Evolutionary conservation across 495 filamentous ascomycete genomes (phyloP).

Genomic region (Terfezia boudieri): DNA sequence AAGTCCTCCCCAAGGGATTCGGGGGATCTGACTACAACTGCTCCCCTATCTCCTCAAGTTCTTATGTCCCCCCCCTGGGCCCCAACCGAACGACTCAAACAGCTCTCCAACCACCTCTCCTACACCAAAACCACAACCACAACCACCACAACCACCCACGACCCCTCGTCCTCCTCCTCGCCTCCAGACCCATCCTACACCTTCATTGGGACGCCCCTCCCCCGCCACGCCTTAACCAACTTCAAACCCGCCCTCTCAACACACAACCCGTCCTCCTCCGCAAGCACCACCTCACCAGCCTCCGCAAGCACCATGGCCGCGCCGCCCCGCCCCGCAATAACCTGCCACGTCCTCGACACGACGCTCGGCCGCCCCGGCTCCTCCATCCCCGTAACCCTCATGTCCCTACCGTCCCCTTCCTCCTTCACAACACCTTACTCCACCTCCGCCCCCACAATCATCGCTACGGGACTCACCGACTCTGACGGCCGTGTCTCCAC

Average conservation of each 20-base stretch:
- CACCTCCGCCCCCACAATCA: slow-evolving; percentile 5
- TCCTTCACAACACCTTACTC: not conserved
- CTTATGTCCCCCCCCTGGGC: no score
- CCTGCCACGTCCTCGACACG: slow-evolving; percentile 43
- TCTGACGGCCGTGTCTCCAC: slow-evolving; percentile 62
- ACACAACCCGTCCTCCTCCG: slow-evolving; percentile 4
- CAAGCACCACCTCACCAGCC: slow-evolving; percentile 6
- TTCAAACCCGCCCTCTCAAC: not conserved
- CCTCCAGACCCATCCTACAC: no score
- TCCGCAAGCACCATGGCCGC: slow-evolving; percentile 11
- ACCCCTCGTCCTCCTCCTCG: no score
- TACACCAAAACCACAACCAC: no score
- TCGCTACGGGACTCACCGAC: slow-evolving; percentile 50
- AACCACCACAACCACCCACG: no score
- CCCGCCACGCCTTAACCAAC: not conserved
- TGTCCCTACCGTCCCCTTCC: slow-evolving; percentile 27
- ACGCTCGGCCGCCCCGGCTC: slow-evolving; percentile 39
- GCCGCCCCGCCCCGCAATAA: slow-evolving; percentile 28
- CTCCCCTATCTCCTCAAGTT: no score
- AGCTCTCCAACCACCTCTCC: no score
- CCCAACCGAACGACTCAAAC: no score
- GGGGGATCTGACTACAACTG: no score
- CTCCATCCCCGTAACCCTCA: slow-evolving; percentile 56
- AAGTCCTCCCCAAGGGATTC: no score
- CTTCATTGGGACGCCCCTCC: no score